Evolutionary conservation across 2,329 filamentous ascomycete species (phyloP), one percentile per base, ranked within the genome.

Genomic region (Trichophaea hybrida): DNA sequence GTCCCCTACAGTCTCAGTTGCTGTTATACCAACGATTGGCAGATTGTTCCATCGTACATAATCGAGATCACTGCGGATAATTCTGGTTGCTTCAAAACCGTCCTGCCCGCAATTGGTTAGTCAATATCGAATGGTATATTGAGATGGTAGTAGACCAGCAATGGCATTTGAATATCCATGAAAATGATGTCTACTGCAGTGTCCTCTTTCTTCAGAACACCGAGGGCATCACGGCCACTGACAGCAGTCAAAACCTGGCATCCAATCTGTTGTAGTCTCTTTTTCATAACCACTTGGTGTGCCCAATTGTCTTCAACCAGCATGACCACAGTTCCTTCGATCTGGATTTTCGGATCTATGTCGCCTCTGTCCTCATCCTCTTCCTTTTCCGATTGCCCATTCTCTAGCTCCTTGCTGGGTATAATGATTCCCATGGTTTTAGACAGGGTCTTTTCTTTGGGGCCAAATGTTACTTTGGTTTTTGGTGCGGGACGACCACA

Each of bases 161-260:
- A 54, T n/a, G 64, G 66, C 67, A 68, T 68, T 32, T 68, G 66
- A 35, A 68, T 59, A 59, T 67, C 66, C 67, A 68, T 68, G n/a
- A 67, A 57, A 5, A 67, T 61, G 1, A 67, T 59, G 61, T 68
- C 67, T 12, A 62, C 59, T 35, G 63, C 59, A 2, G 62, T 52
- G 12, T 64, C 57, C 4, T 60, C 61, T 4, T 56, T 63, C n/a
- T 62, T 63, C 38, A 69, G 52, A 31, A 64, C 58, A 6, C 59
- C 55, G 43, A 68, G 59, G 2, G 64, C 65, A 52, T 65, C 63
- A 17, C 64, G 63, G 6, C 66, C 66, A 56, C 65, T 65, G 13
- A 64, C 53, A 24, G 66, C 65, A 48, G 65, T 65, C 17, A 65
- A 60, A 15, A 64, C 64, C 24, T 65, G 59, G n/a, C 67, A 68